Conservation (phyloP, 176 grass and related monocot species). For the Lolium multiflorum region DNA sequence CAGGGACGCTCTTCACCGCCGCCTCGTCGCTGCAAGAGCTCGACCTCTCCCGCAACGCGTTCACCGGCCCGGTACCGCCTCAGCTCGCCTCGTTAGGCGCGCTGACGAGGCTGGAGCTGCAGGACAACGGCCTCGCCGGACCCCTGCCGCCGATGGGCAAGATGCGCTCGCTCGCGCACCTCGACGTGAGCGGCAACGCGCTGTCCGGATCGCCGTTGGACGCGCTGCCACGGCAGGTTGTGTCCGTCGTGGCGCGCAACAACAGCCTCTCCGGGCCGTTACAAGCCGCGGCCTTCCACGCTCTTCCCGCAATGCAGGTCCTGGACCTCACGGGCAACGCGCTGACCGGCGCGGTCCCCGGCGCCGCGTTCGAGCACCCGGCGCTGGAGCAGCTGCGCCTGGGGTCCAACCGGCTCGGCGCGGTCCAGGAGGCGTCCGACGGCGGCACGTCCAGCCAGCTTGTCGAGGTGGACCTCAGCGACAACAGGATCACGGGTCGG, state of each 20-base stretch:
- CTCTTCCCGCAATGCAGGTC: conserved; percentile 42
- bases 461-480: conserved; percentile 53
- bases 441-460: conserved; percentile 45
- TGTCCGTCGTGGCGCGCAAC: conserved; percentile 41
- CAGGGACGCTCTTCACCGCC: conserved; percentile 23
- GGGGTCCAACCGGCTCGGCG: conserved; percentile 40
- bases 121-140: conserved; percentile 47
- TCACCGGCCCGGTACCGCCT: conserved; percentile 47
- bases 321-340: conserved; percentile 61
- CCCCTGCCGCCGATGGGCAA: conserved; percentile 7
- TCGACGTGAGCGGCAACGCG: conserved; percentile 56
- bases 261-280: conserved; percentile 47
- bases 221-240: conserved; percentile 44
- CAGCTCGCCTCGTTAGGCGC: conserved; percentile 32
- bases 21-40: conserved; percentile 45
- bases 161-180: conserved; percentile 46
- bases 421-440: conserved; percentile 24
- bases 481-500: conserved; percentile 41
- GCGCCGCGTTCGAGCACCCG: conserved; percentile 54
- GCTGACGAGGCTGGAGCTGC: conserved; percentile 48
- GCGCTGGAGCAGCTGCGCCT: conserved; percentile 61
- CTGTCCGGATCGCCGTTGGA: conserved; percentile 29
- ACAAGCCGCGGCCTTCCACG: neutral
- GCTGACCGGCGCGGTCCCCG: conserved; percentile 45
- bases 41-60: conserved; percentile 55